A percentile compares a stretch with the other conserved stretches of the same genome.
Conservation (phyloP, 2,329 filamentous ascomycete genomes). For the Diaporthe aspalathi region DNA sequence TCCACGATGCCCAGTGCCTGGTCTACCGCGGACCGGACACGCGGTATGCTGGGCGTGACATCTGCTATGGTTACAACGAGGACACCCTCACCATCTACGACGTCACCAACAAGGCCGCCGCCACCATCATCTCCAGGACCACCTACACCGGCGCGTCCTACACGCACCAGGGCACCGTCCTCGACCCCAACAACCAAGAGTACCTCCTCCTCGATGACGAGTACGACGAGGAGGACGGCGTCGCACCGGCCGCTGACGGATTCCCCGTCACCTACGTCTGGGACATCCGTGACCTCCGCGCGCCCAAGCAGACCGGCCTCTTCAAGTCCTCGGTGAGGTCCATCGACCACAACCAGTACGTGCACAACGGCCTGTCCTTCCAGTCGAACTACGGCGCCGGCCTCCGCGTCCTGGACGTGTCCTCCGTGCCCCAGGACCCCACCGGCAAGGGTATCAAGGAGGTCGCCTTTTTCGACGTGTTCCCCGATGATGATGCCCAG, state of each 20-base stretch:
- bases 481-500: conserved; percentile 58
- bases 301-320: conserved; percentile 55
- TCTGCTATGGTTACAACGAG: conserved; percentile 67
- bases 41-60: conserved; percentile 60
- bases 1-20: conserved; percentile 71
- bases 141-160: conserved; percentile 65
- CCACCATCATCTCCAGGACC: conserved; percentile 62
- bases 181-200: conserved; percentile 57
- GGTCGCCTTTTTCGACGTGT: conserved; percentile 59
- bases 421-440: conserved; percentile 47
- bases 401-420: conserved; percentile 51
- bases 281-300: conserved; percentile 56
- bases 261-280: conserved; percentile 62
- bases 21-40: conserved; percentile 63
- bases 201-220: conserved; percentile 64
- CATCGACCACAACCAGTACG: conserved; percentile 60
- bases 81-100: conserved; percentile 62
- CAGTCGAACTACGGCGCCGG: conserved; percentile 60
- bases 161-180: conserved; percentile 67
- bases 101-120: conserved; percentile 59
- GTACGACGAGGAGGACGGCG: conserved; percentile 59
- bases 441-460: conserved; percentile 56
- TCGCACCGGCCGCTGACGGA: conserved; percentile 53
- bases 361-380: conserved; percentile 54
- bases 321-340: conserved; percentile 51